Conservation (phyloP, 441 rosid species). For the Brassica balearica region DNA sequence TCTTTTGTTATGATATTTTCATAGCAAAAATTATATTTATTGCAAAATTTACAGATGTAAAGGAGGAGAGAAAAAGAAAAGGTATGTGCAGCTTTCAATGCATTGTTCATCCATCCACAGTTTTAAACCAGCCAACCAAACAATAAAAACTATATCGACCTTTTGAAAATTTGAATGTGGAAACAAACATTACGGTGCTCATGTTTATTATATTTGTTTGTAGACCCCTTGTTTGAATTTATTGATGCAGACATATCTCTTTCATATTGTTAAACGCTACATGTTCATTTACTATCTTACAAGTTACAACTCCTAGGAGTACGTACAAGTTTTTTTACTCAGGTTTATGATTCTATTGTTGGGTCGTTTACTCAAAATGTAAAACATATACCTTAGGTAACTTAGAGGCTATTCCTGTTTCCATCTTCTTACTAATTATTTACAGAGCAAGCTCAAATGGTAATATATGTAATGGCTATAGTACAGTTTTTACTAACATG, state of each 20-base stretch:
- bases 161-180: conserved; percentile 40
- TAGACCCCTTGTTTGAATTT: conserved; percentile 36
- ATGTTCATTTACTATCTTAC: not conserved
- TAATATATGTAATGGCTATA: not conserved
- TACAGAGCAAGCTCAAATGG: not conserved
- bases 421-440: not conserved
- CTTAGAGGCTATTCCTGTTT: not conserved
- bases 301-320: not conserved
- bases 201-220: conserved; percentile 34
- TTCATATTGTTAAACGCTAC: conserved; percentile 2
- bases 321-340: not conserved
- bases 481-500: not conserved
- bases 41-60: conserved; percentile 40
- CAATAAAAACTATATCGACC: conserved; percentile 6
- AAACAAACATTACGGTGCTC: conserved; percentile 36
- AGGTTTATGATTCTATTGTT: not conserved
- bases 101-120: conserved; percentile 35
- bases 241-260: conserved; percentile 23
- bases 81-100: conserved; percentile 44
- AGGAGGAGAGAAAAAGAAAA: conserved; percentile 33
- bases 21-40: conserved; percentile 1
- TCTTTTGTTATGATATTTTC: not conserved
- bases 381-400: not conserved
- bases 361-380: conserved; percentile 1
- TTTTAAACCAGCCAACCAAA: conserved; percentile 21